phyloP scores from a whole-genome alignment of 1,284 basidiomycete species.

The Cutaneotrichosporon arboriforme region DNA sequence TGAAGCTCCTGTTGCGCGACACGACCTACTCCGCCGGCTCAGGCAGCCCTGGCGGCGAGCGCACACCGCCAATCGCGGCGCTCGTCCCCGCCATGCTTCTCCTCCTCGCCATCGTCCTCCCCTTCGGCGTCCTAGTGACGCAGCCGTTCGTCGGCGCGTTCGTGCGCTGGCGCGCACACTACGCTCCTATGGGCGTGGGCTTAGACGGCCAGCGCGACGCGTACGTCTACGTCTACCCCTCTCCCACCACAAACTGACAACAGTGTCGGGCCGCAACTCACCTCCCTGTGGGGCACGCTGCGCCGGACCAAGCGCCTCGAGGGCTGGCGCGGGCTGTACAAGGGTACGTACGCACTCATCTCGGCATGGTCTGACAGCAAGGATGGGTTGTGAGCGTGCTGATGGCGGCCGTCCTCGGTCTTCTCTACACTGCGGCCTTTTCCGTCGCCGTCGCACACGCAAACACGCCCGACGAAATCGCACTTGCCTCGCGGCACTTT shows the following conservation, averaged over 20 bases:
- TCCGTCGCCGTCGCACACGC: slow-evolving; percentile 37
- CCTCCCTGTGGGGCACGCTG: slow-evolving; percentile 56
- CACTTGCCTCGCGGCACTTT: slow-evolving; percentile 47
- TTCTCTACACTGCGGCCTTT: slow-evolving; percentile 35
- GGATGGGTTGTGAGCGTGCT: not conserved
- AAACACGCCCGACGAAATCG: no score
- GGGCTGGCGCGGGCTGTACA: slow-evolving; percentile 76
- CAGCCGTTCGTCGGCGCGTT: slow-evolving; percentile 8
- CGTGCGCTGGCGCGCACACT: slow-evolving; percentile 48
- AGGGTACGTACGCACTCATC: slow-evolving; percentile 57
- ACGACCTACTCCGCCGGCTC: no score
- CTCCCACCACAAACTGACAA: not conserved
- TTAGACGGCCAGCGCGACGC: slow-evolving; percentile 54
- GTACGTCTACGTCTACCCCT: slow-evolving; percentile 16
- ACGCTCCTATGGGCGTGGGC: slow-evolving; percentile 58
- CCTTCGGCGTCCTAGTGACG: no score
- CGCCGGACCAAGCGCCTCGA: slow-evolving; percentile 68
- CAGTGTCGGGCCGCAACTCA: slow-evolving; percentile 45
- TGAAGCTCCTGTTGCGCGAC: no score
- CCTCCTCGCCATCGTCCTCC: no score
- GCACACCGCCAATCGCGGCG: no score
- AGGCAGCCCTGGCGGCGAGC: no score
- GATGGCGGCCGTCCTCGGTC: slow-evolving; percentile 56
- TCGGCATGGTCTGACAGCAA: not conserved
- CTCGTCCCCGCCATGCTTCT: no score